phyloP scores from a whole-genome alignment of 2,329 filamentous ascomycete genomes.

The Scedosporium apiospermum region DNA sequence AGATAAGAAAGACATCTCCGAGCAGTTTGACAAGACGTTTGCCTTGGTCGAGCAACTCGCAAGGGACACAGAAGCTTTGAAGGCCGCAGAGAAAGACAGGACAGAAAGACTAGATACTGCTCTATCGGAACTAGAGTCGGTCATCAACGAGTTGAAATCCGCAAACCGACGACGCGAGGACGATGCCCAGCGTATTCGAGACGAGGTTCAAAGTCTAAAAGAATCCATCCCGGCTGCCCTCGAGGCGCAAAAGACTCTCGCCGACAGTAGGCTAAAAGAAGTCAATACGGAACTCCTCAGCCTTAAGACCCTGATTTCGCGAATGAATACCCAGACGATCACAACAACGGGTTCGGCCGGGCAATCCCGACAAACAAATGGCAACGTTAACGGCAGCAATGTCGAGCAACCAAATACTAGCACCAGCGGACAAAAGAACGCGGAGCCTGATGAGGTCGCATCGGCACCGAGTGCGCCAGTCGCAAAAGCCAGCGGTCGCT shows the following conservation, averaged over 20 bases:
- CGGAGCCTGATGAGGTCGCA: background rate
- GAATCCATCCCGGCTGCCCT: constrained; percentile 83
- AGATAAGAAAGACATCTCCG: constrained; percentile 87
- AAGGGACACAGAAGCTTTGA: constrained; percentile 81
- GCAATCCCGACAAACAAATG: background rate
- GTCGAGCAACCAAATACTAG: constrained; percentile 1
- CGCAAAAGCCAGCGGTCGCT: background rate
- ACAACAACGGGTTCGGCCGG: constrained; percentile 16
- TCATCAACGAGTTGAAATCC: constrained; percentile 72
- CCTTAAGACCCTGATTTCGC: constrained; percentile 73
- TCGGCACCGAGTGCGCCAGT: background rate
- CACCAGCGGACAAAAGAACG: background rate
- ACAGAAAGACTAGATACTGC: constrained; percentile 76
- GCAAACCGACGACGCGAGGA: constrained; percentile 76
- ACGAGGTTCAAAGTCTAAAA: constrained; percentile 76
- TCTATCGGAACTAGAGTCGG: constrained; percentile 73
- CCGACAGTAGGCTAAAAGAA: constrained; percentile 73
- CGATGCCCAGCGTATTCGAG: constrained; percentile 74
- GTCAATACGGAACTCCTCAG: constrained; percentile 83
- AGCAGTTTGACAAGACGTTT: constrained; percentile 88
- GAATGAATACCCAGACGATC: constrained; percentile 34
- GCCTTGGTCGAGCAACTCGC: constrained; percentile 82
- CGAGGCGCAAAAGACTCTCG: constrained; percentile 75
- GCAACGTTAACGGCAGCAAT: constrained; percentile 16
- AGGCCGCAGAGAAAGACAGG: constrained; percentile 74